Evolutionary conservation across 2,329 filamentous ascomycete species (phyloP).

Genomic region (Colletotrichum agaves): DNA sequence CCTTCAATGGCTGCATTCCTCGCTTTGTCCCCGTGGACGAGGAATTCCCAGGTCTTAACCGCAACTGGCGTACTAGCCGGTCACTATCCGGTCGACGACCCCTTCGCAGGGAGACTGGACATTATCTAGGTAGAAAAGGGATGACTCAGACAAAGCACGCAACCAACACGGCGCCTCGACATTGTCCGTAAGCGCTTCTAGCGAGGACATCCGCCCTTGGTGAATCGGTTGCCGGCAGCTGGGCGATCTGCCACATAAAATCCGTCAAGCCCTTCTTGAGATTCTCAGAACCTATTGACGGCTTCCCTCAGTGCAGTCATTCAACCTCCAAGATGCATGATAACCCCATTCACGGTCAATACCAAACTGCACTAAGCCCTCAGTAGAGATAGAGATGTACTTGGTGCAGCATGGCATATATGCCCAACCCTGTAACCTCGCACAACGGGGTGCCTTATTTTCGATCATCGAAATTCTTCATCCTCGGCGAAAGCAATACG

Average conservation of each 20-base stretch:
- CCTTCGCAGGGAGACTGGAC: slow-evolving; percentile 27
- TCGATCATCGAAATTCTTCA: slow-evolving; percentile 3
- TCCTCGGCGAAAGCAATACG: slow-evolving; percentile 1
- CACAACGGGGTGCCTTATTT: background rate
- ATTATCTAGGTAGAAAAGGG: slow-evolving; percentile 14
- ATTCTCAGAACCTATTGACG: background rate
- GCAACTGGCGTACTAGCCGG: slow-evolving; percentile 3
- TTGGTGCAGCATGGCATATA: slow-evolving; percentile 13
- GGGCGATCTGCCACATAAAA: background rate
- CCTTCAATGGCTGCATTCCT: slow-evolving; percentile 10
- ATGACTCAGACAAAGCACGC: slow-evolving; percentile 2
- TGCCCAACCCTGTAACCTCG: background rate
- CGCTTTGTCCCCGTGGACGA: slow-evolving; percentile 34
- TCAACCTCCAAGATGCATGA: background rate
- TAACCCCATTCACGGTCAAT: background rate
- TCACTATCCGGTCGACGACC: slow-evolving; percentile 23
- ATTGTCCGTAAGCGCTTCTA: slow-evolving; percentile 20
- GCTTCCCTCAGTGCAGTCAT: too few relatives aligned
- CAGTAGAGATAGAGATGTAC: background rate
- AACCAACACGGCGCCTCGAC: background rate
- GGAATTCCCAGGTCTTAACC: slow-evolving; percentile 2
- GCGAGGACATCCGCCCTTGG: slow-evolving; percentile 2
- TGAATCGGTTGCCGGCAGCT: slow-evolving; percentile 6
- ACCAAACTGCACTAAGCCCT: too few relatives aligned
- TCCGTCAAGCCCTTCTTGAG: background rate